A percentile compares a stretch with the other conserved stretches of the same genome.
These are phyloP conservation scores for Flaveria floridana DNA, from an alignment of 140 eudicot genomes.

Conservation along the genomic window DNA sequence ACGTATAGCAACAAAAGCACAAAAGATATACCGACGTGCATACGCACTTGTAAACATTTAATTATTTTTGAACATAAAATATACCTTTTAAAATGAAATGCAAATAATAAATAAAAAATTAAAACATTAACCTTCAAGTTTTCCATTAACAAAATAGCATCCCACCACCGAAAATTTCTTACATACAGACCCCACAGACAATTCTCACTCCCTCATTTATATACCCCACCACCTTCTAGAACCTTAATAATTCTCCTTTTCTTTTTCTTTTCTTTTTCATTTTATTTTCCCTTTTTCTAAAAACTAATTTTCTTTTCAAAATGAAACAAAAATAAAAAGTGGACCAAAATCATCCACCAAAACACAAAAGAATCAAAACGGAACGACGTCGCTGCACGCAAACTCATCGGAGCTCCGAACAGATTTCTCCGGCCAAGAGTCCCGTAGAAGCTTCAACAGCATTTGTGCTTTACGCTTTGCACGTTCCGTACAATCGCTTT, in stretches of 20 bases:
- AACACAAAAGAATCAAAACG: slow-evolving; percentile 36
- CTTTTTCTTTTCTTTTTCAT: neutral
- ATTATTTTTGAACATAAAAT: too few relatives aligned
- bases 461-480: slow-evolving; percentile 89
- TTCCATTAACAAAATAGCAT: slow-evolving; percentile 27
- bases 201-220: slow-evolving; percentile 12
- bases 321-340: slow-evolving; percentile 11
- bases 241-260: slow-evolving; percentile 23
- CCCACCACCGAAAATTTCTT: slow-evolving; percentile 36
- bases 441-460: slow-evolving; percentile 78
- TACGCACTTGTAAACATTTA: too few relatives aligned
- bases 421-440: slow-evolving; percentile 83
- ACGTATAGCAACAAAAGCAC: too few relatives aligned
- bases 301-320: neutral
- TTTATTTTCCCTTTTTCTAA: neutral
- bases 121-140: slow-evolving; percentile 27
- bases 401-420: slow-evolving; percentile 60
- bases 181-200: slow-evolving; percentile 29
- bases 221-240: slow-evolving; percentile 41
- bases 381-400: slow-evolving; percentile 84
- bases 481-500: slow-evolving; percentile 88
- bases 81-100: too few relatives aligned
- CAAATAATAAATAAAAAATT: slow-evolving; percentile 3
- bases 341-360: slow-evolving; percentile 1
- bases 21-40: too few relatives aligned